A percentile compares a stretch with the other conserved stretches of the same genome.
Evolutionary conservation across 345 rosid genomes (phyloP).

Genomic region (Raphanus sativus): DNA sequence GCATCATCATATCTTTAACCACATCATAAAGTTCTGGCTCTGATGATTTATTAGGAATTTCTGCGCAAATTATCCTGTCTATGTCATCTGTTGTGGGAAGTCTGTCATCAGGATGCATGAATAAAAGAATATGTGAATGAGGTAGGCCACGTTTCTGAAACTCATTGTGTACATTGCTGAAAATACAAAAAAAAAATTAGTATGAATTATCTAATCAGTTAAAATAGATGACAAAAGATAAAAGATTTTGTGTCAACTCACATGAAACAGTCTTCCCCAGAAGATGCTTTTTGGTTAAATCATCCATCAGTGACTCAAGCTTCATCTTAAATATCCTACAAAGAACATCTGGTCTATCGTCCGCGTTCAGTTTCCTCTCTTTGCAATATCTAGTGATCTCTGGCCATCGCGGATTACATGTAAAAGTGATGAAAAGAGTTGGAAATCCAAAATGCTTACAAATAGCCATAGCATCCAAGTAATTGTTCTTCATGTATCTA

Average conservation of each 20-base stretch:
- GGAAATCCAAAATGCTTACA: neutral
- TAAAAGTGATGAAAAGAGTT: neutral
- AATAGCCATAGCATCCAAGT: neutral
- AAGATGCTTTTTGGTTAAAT: neutral
- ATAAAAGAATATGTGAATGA: neutral
- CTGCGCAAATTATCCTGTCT: neutral
- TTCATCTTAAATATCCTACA: neutral
- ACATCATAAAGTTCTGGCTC: no score
- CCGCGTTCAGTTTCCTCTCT: neutral
- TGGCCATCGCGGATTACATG: neutral
- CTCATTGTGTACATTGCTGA: neutral
- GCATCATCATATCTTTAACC: no score
- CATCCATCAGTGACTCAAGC: neutral
- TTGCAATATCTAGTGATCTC: neutral
- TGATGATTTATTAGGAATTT: no score
- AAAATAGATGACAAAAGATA: no score
- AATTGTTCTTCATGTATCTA: neutral
- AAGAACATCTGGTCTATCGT: neutral
- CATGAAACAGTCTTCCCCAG: neutral
- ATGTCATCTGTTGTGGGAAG: neutral
- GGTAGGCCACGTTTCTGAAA: neutral
- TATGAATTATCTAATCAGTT: neutral
- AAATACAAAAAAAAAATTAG: neutral
- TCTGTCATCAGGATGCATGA: neutral
- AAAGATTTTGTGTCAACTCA: neutral